A percentile compares a stretch with the other conserved stretches of the same genome.
Evolutionary conservation across 2,329 filamentous ascomycete species (phyloP).

Genomic region (Nothomitra cinnamomea): DNA sequence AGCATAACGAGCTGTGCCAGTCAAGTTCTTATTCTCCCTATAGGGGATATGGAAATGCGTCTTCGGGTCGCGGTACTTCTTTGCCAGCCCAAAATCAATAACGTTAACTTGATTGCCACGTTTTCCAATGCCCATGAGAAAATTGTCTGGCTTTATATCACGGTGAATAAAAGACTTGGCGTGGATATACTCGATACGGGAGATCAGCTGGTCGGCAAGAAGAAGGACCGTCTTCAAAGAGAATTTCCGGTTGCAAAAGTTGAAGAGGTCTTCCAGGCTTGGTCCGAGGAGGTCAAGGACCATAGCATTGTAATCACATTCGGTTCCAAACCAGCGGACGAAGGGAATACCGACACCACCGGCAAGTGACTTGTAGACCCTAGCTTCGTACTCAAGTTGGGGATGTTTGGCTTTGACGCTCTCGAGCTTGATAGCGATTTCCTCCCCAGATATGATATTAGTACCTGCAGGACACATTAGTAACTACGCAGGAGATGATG

Average conservation of each 20-base stretch:
- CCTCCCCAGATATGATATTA: slow-evolving; percentile 98
- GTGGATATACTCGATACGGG: slow-evolving; percentile 98
- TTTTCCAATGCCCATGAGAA: slow-evolving; percentile 98
- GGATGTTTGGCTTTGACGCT: slow-evolving; percentile 99
- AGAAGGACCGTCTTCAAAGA: slow-evolving; percentile 95
- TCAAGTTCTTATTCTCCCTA: slow-evolving; percentile 99
- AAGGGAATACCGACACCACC: slow-evolving; percentile 97
- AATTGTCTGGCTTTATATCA: slow-evolving; percentile 99
- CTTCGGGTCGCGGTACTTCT: slow-evolving; percentile 99
- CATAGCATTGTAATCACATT: slow-evolving; percentile 99
- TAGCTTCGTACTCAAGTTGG: slow-evolving; percentile 91
- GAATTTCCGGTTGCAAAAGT: slow-evolving; percentile 99
- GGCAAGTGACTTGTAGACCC: slow-evolving; percentile 54
- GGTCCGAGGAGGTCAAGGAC: slow-evolving; percentile 92
- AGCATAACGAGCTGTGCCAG: slow-evolving; percentile 93
- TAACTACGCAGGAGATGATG: background rate
- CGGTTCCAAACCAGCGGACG: slow-evolving; percentile 97
- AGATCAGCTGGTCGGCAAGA: slow-evolving; percentile 94
- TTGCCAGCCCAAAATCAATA: slow-evolving; percentile 96
- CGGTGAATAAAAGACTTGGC: slow-evolving; percentile 99
- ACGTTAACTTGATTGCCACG: slow-evolving; percentile 99
- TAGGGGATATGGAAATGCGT: slow-evolving; percentile 99
- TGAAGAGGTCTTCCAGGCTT: slow-evolving; percentile 94
- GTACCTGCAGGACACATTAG: slow-evolving; percentile 41
- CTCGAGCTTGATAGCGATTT: slow-evolving; percentile 99